Evolutionary conservation across 345 rosid species (phyloP).

Genomic region (Eutrema japonicum): DNA sequence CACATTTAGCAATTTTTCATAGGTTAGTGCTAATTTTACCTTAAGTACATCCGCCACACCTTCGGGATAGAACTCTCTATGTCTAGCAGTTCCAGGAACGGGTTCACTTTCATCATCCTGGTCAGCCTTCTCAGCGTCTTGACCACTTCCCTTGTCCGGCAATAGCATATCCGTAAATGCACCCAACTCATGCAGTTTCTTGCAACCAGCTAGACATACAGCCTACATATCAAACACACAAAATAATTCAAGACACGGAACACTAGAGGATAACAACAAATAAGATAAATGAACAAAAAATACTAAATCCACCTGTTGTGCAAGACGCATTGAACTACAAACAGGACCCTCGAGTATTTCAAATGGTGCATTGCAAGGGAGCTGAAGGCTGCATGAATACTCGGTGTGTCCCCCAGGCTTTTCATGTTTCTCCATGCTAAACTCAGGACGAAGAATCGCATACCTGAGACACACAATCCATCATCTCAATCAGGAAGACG

Average conservation of each 20-base stretch:
- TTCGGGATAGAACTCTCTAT: conserved; percentile 99
- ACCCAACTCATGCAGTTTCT: conserved; percentile 99
- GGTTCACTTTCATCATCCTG: conserved; percentile 91
- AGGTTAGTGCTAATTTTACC: conserved; percentile 44
- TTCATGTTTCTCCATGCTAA: conserved; percentile 88
- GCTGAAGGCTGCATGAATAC: conserved; percentile 97
- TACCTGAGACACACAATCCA: conserved; percentile 53
- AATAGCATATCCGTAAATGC: conserved; percentile 98
- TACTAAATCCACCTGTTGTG: conserved; percentile 72
- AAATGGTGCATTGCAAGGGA: conserved; percentile 97
- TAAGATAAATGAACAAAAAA: conserved; percentile 6
- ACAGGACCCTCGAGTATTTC: conserved; percentile 95
- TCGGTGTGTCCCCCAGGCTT: conserved; percentile 88
- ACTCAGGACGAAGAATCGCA: conserved; percentile 96
- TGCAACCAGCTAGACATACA: conserved; percentile 98
- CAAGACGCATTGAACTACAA: conserved; percentile 93
- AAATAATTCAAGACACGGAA: conserved; percentile 27
- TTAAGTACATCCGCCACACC: conserved; percentile 90
- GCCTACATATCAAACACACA: conserved; percentile 57
- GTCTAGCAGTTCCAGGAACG: conserved; percentile 99
- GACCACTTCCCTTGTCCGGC: conserved; percentile 98
- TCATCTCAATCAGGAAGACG: conserved; percentile 14
- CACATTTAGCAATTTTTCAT: background rate
- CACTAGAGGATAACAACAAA: background rate
- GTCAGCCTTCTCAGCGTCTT: conserved; percentile 77